phyloP scores from a whole-genome alignment of 2,329 filamentous ascomycete genomes.

The Colletotrichum spinosum region DNA sequence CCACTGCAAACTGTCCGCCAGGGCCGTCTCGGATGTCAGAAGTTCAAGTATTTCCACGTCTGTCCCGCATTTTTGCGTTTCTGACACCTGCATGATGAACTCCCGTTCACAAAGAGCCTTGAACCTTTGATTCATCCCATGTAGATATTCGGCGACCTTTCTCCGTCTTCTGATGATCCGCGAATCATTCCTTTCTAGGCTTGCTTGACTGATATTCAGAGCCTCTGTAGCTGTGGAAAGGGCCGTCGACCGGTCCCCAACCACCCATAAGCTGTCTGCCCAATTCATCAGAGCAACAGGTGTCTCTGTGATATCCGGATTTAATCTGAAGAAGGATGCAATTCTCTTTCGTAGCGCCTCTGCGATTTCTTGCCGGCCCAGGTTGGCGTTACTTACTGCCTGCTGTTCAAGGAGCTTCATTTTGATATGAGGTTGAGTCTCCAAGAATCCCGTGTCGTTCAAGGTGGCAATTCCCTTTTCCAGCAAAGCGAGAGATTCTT shows the following conservation, averaged over 20 bases:
- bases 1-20: slow-evolving; percentile 14
- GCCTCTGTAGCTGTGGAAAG: background rate
- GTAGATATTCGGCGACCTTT: slow-evolving; percentile 10
- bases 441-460: too few species aligned
- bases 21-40: background rate
- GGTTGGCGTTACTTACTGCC: background rate
- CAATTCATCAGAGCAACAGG: background rate
- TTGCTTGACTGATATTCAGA: background rate
- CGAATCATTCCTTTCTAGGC: background rate
- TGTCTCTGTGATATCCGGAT: too few species aligned
- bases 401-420: background rate
- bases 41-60: background rate
- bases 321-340: too few species aligned
- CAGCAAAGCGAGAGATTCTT: background rate
- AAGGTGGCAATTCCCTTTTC: too few species aligned
- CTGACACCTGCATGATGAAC: background rate
- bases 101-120: background rate
- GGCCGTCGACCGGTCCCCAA: background rate
- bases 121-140: background rate
- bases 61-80: too few species aligned
- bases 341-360: too few species aligned
- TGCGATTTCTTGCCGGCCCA: background rate
- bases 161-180: background rate
- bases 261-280: slow-evolving; percentile 3
- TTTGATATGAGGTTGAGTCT: background rate